Evolutionary conservation across 139 green algal genomes (phyloP).

Genomic region (Asterochloris sp.): DNA sequence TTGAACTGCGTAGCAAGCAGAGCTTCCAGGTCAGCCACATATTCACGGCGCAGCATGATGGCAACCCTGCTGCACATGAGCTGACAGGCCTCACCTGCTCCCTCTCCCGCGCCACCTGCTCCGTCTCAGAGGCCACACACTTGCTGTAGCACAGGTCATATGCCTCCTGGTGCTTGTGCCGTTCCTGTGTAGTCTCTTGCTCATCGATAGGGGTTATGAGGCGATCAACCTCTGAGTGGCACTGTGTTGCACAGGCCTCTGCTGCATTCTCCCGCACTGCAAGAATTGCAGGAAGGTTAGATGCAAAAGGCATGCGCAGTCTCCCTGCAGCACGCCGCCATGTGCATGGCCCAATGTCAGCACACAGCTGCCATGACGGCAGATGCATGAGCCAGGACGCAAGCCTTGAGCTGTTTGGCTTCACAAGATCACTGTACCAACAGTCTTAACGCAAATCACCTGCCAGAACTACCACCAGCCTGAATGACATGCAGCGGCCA

Average conservation of each 20-base stretch:
- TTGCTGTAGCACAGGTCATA: slow-evolving; percentile 32
- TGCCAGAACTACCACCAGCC: neutral
- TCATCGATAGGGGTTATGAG: too few relatives aligned
- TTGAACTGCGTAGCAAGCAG: slow-evolving; percentile 10
- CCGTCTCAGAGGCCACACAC: slow-evolving; percentile 27
- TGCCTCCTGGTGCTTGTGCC: slow-evolving; percentile 10
- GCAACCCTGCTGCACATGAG: neutral
- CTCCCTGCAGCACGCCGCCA: neutral
- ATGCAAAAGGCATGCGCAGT: neutral
- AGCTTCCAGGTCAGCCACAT: neutral
- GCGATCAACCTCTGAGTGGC: neutral
- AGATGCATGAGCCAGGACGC: neutral
- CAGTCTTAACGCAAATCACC: neutral
- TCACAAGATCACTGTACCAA: neutral
- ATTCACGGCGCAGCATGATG: neutral
- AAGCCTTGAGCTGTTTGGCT: neutral
- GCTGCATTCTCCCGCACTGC: slow-evolving; percentile 30
- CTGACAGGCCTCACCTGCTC: slow-evolving; percentile 4
- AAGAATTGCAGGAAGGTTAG: neutral
- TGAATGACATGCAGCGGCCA: neutral
- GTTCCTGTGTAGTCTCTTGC: too few relatives aligned
- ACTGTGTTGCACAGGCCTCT: slow-evolving; percentile 20
- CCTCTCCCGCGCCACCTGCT: slow-evolving; percentile 26
- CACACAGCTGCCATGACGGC: neutral
- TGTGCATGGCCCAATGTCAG: neutral